A percentile compares a stretch with the other conserved stretches of the same genome.
Conservation (phyloP, 805 yeast genomes). For the Cyberlindnera maclurae region DNA sequence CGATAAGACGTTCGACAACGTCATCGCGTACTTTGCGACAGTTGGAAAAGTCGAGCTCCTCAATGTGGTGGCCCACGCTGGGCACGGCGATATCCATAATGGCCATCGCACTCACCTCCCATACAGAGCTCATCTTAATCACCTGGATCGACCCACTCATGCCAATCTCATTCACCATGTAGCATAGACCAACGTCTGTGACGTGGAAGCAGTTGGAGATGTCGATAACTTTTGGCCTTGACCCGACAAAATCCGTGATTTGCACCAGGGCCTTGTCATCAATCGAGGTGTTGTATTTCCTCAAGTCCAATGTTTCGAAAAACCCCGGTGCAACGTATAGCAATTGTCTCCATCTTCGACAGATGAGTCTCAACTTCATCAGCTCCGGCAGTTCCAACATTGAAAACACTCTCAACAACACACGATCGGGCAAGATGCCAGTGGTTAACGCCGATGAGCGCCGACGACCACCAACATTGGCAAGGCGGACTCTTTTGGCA, state of each 20-base stretch:
- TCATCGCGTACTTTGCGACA: slow-evolving; percentile 69
- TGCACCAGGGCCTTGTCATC: slow-evolving; percentile 49
- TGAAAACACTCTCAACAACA: slow-evolving; percentile 47
- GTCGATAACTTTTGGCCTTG: slow-evolving; percentile 54
- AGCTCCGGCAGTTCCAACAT: slow-evolving; percentile 48
- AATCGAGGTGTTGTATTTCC: slow-evolving; percentile 54
- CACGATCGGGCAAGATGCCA: slow-evolving; percentile 56
- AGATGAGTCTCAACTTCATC: slow-evolving; percentile 52
- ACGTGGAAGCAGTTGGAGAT: slow-evolving; percentile 71
- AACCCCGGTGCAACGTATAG: slow-evolving; percentile 49
- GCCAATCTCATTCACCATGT: slow-evolving; percentile 65
- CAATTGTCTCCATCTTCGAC: slow-evolving; percentile 63
- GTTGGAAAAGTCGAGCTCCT: slow-evolving; percentile 59
- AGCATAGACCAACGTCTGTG: slow-evolving; percentile 68
- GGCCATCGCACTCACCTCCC: slow-evolving; percentile 79
- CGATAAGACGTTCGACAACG: slow-evolving; percentile 62
- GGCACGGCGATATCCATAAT: slow-evolving; percentile 71
- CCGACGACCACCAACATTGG: slow-evolving; percentile 39
- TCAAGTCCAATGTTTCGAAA: slow-evolving; percentile 45
- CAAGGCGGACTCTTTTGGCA: slow-evolving; percentile 44
- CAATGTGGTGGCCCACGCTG: slow-evolving; percentile 51
- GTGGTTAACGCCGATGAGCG: slow-evolving; percentile 50
- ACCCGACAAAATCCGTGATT: slow-evolving; percentile 64
- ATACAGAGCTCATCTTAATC: slow-evolving; percentile 58
- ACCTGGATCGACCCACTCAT: slow-evolving; percentile 50